These are phyloP conservation scores for Xylariaceae sp. DNA, from an alignment of 2,329 filamentous ascomycete genomes.

Conservation along the genomic window DNA sequence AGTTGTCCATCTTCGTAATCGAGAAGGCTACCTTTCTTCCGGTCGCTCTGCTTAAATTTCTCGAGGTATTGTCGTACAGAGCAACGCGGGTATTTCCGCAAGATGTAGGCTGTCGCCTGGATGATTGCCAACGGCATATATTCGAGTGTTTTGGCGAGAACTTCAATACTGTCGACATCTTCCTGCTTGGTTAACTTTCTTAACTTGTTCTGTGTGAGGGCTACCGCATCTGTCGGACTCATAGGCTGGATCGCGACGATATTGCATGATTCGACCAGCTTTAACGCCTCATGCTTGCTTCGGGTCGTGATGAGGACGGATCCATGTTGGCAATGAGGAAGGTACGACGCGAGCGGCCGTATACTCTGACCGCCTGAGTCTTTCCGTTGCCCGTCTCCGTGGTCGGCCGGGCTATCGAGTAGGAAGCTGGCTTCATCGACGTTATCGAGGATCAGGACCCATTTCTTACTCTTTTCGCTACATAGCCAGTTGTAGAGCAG, in stretches of 20 bases:
- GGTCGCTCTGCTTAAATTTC: too few species aligned
- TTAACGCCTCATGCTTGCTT: too few species aligned
- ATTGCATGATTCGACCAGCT: too few species aligned
- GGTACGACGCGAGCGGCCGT: too few species aligned
- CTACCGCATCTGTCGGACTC: background rate
- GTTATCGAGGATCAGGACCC: background rate
- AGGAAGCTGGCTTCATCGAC: background rate
- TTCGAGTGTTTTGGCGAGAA: background rate
- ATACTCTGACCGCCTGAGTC: too few species aligned
- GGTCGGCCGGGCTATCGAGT: background rate
- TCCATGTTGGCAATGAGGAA: too few species aligned
- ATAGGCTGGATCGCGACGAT: background rate
- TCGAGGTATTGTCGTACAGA: background rate
- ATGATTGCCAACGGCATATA: background rate
- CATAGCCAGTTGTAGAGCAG: background rate
- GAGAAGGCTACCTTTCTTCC: too few species aligned
- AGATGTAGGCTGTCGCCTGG: background rate
- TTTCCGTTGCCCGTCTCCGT: background rate
- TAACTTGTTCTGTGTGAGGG: background rate
- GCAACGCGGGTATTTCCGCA: too few species aligned
- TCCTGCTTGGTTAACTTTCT: background rate
- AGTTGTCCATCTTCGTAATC: too few species aligned
- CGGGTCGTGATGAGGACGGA: too few species aligned
- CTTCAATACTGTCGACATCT: background rate
- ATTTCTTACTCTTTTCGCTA: background rate